Conservation (phyloP, 208 protist species). For the Trypanosoma cruzi region DNA sequence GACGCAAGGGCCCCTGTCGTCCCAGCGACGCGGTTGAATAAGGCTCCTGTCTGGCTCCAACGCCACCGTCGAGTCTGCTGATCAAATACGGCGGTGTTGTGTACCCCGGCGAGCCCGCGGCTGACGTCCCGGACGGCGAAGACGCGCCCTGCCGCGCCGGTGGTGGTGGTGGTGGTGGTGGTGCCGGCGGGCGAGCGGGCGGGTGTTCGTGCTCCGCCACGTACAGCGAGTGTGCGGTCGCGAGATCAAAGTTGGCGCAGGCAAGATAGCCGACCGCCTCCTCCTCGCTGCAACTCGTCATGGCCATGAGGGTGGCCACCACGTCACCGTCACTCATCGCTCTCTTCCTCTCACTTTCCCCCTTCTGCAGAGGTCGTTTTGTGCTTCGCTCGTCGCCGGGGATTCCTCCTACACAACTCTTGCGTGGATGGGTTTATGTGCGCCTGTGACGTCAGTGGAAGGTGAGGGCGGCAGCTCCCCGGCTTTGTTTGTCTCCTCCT, state of each 20-base stretch:
- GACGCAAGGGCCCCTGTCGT: background rate
- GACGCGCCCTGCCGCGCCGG: background rate
- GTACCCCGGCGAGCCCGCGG: slow-evolving; percentile 23
- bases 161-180: too few species aligned
- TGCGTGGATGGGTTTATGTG: too few species aligned
- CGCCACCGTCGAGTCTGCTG: slow-evolving; percentile 26
- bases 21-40: background rate
- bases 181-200: too few species aligned
- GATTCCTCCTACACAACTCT: too few species aligned
- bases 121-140: slow-evolving; percentile 1
- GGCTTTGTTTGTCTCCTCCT: too few species aligned
- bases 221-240: slow-evolving; percentile 42
- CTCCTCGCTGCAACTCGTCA: slow-evolving; percentile 52
- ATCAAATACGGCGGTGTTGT: slow-evolving; percentile 30
- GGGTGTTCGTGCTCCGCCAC: slow-evolving; percentile 5
- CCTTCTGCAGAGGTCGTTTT: background rate
- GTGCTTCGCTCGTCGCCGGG: too few species aligned
- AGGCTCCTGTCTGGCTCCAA: slow-evolving; percentile 3
- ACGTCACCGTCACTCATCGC: slow-evolving; percentile 47
- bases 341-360: background rate
- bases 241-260: slow-evolving; percentile 59
- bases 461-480: too few species aligned
- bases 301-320: slow-evolving; percentile 72
- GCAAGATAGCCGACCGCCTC: slow-evolving; percentile 68
- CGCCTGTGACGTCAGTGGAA: too few species aligned